Evolutionary conservation across 164 flowering plant genomes (phyloP).

Genomic region (Amborella trichopoda): DNA sequence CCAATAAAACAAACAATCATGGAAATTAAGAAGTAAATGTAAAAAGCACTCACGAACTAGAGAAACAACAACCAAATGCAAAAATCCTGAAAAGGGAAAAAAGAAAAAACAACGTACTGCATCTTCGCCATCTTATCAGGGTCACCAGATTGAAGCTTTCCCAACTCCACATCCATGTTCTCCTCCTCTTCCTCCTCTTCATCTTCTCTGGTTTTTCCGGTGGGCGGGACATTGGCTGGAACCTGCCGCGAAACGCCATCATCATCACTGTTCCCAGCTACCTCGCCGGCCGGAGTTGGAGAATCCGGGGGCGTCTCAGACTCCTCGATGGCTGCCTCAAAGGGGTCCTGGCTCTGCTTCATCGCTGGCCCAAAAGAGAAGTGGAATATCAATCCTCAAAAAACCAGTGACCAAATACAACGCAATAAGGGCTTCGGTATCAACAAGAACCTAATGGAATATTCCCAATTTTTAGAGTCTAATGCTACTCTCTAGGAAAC

Average conservation of each 20-base stretch:
- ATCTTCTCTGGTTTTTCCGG: constrained; percentile 51
- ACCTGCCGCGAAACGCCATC: constrained; percentile 5
- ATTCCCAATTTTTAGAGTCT: too few species aligned
- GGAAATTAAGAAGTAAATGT: not conserved
- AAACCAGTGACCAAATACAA: too few species aligned
- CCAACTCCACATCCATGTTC: constrained; percentile 80
- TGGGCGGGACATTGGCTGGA: constrained; percentile 8
- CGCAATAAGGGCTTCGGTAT: too few species aligned
- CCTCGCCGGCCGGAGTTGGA: constrained; percentile 25
- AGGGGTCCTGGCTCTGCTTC: constrained; percentile 77
- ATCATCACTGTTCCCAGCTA: constrained; percentile 5
- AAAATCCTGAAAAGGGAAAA: not conserved
- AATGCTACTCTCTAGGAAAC: too few species aligned
- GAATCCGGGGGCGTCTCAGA: constrained; percentile 64
- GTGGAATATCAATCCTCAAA: too few species aligned
- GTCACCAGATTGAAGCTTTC: constrained; percentile 53
- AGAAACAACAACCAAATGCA: not conserved
- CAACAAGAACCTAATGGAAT: too few species aligned
- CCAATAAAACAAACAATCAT: not conserved
- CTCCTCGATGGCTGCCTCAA: constrained; percentile 62
- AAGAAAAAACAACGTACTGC: constrained; percentile 42
- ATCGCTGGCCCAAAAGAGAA: constrained; percentile 8
- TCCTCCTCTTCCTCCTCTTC: constrained; percentile 96
- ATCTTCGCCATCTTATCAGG: constrained; percentile 83
- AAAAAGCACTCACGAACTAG: not conserved